A percentile compares a stretch with the other conserved stretches of the same genome.
phyloP scores from a whole-genome alignment of 345 rosid species.

The Nephelium lappaceum region DNA sequence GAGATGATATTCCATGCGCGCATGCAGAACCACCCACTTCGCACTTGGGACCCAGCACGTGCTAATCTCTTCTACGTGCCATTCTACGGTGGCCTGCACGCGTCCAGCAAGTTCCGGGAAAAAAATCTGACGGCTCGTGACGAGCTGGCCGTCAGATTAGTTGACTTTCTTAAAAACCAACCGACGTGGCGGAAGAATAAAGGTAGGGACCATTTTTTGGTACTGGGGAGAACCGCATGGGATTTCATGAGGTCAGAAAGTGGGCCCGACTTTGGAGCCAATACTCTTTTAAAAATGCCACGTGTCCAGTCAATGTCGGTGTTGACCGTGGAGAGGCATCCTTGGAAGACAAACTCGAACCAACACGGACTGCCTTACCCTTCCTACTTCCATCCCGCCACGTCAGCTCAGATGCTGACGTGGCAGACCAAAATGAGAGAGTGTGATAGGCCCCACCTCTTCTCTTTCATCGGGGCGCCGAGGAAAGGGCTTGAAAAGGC shows the following conservation, averaged over 20 bases:
- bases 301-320: constrained; percentile 56
- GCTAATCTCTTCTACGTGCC: constrained; percentile 58
- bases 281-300: constrained; percentile 47
- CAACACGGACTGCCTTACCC: constrained; percentile 65
- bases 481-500: constrained; percentile 50
- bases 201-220: constrained; percentile 59
- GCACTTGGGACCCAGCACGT: constrained; percentile 44
- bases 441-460: constrained; percentile 42
- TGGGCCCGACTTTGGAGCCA: constrained; percentile 56
- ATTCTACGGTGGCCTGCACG: constrained; percentile 65
- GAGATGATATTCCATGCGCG: constrained; percentile 71
- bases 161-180: constrained; percentile 25
- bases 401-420: constrained; percentile 32
- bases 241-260: constrained; percentile 51
- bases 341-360: constrained; percentile 38
- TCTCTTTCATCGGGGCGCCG: constrained; percentile 58
- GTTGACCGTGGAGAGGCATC: constrained; percentile 56
- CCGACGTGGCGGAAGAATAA: constrained; percentile 41
- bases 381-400: constrained; percentile 60
- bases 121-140: constrained; percentile 41
- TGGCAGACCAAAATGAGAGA: constrained; percentile 43
- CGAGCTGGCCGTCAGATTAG: constrained; percentile 42
- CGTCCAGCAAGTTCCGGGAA: constrained; percentile 55
- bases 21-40: constrained; percentile 54
- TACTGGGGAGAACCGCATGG: constrained; percentile 64